Percentiles rank a stretch among this genome's conserved stretches.
These are phyloP conservation scores for Globisporangium polare DNA, from an alignment of 352 stramenopile species.

Conservation along the genomic window DNA sequence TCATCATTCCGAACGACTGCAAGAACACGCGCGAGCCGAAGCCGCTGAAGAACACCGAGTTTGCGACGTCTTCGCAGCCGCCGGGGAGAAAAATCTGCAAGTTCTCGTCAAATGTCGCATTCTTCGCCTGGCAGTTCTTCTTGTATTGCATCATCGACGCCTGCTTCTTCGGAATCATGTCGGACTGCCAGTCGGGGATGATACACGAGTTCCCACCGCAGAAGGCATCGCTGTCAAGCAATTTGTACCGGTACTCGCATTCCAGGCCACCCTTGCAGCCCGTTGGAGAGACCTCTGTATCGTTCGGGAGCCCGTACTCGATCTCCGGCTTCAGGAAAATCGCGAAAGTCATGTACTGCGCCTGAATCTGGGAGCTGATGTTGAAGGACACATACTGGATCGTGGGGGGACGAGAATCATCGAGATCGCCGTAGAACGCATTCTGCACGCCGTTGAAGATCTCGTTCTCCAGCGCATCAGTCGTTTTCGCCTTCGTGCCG, in stretches of 20 bases:
- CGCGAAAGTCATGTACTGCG: conserved; percentile 11
- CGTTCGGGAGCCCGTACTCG: conserved; percentile 9
- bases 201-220: conserved; percentile 14
- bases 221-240: conserved; percentile 13
- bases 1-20: conserved; percentile 6
- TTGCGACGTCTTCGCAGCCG: conserved; percentile 12
- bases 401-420: neutral
- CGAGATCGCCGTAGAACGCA: conserved; percentile 14
- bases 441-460: conserved; percentile 8
- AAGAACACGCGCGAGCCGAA: conserved; percentile 15
- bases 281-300: conserved; percentile 5
- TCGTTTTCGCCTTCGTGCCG: conserved; percentile 15
- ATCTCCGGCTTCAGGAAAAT: conserved; percentile 13
- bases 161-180: conserved; percentile 17
- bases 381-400: conserved; percentile 3
- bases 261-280: conserved; percentile 4
- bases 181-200: conserved; percentile 16
- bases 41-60: conserved; percentile 16
- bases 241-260: conserved; percentile 15
- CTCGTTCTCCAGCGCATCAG: conserved; percentile 2
- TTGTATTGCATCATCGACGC: conserved; percentile 21
- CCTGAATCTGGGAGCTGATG: conserved; percentile 16
- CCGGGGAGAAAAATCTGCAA: conserved; percentile 14
- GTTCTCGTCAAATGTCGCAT: conserved; percentile 1
- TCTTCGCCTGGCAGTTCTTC: conserved; percentile 7